Evolutionary conservation across 1,284 basidiomycete species (phyloP).

Genomic region (Cryptococcus wingfieldii): DNA sequence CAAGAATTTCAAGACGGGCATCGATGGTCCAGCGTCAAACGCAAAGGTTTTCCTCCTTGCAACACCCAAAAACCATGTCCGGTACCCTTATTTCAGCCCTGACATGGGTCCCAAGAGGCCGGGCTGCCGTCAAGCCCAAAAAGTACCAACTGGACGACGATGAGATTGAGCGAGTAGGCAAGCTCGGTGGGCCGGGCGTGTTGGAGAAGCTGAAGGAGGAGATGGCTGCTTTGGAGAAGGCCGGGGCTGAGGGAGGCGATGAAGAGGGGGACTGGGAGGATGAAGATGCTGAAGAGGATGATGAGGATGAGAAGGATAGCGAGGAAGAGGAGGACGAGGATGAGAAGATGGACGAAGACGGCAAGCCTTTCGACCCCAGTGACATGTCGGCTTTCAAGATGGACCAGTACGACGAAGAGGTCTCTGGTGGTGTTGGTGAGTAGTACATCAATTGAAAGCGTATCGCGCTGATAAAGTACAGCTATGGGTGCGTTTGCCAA

Average conservation of each 20-base stretch:
- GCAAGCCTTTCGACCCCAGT: conserved; percentile 55
- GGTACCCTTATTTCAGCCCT: conserved; percentile 55
- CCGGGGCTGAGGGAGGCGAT: conserved; percentile 66
- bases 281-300: conserved; percentile 25
- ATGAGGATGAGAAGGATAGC: conserved; percentile 51
- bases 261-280: conserved; percentile 50
- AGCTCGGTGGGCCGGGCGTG: conserved; percentile 76
- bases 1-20: neutral
- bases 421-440: conserved; percentile 58
- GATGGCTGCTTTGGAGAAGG: conserved; percentile 64
- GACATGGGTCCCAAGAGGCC: conserved; percentile 77
- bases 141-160: conserved; percentile 89
- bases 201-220: conserved; percentile 75
- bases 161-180: conserved; percentile 85
- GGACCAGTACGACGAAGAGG: conserved; percentile 90
- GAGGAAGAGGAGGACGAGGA: conserved; percentile 50
- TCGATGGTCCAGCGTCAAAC: too few relatives aligned
- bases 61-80: conserved; percentile 34
- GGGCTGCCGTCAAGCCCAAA: conserved; percentile 67
- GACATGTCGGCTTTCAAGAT: conserved; percentile 89
- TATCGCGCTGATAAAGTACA: conserved; percentile 33
- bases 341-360: conserved; percentile 56
- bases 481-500: conserved; percentile 88
- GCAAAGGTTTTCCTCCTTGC: neutral
- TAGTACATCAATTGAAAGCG: conserved; percentile 1